Percentiles rank a stretch among this genome's conserved stretches.
Evolutionary conservation across 352 stramenopile genomes (phyloP).

Genomic region (Globisporangium yorkense): DNA sequence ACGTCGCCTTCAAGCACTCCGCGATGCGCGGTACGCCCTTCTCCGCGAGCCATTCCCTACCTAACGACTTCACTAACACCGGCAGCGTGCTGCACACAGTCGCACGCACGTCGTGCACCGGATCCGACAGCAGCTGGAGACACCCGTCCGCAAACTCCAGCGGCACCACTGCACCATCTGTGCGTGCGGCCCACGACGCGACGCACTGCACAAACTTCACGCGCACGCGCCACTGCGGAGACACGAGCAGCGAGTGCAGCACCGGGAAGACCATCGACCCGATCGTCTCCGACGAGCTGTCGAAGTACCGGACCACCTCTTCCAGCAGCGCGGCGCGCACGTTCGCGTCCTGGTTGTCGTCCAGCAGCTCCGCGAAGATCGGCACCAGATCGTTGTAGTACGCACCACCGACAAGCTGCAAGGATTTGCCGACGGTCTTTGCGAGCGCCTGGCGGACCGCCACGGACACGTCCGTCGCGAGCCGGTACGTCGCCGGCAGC

Average conservation of each 20-base stretch:
- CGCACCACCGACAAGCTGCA: constrained; percentile 55
- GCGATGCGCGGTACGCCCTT: constrained; percentile 62
- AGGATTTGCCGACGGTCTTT: constrained; percentile 65
- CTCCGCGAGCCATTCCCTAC: constrained; percentile 67
- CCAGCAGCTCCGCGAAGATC: constrained; percentile 79
- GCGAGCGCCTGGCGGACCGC: constrained; percentile 68
- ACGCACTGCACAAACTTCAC: constrained; percentile 86
- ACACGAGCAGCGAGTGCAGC: constrained; percentile 58
- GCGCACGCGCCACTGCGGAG: constrained; percentile 75
- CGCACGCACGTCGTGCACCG: constrained; percentile 67
- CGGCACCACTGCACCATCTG: constrained; percentile 47
- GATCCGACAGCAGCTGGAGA: constrained; percentile 59
- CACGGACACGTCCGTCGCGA: constrained; percentile 74
- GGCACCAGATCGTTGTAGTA: constrained; percentile 81
- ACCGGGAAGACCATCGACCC: constrained; percentile 63
- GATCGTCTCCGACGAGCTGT: constrained; percentile 59
- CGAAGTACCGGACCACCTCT: constrained; percentile 74
- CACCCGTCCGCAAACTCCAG: constrained; percentile 68
- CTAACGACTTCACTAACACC: constrained; percentile 60
- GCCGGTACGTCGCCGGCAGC: constrained; percentile 65
- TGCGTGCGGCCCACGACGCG: constrained; percentile 67
- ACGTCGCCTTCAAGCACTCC: constrained; percentile 63
- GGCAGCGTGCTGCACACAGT: constrained; percentile 59
- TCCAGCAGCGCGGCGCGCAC: constrained; percentile 77
- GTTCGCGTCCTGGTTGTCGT: constrained; percentile 74